A percentile compares a stretch with the other conserved stretches of the same genome.
These are phyloP conservation scores for Paramecium primaurelia DNA, from an alignment of 73 alveolate species.

Conservation along the genomic window DNA sequence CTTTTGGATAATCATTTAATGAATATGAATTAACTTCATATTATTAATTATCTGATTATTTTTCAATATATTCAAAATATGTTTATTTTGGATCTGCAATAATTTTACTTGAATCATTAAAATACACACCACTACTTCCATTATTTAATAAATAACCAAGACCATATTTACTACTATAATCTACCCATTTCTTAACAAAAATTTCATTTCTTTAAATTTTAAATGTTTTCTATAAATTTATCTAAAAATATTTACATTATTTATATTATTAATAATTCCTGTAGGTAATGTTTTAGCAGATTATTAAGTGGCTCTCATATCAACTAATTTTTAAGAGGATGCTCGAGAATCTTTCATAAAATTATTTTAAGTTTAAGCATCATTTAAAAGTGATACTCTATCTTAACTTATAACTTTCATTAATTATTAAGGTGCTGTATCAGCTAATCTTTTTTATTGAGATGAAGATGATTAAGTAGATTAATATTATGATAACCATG, in stretches of 20 bases:
- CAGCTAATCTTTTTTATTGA: constrained; percentile 39
- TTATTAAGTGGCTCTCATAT: neutral
- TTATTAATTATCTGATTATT: neutral
- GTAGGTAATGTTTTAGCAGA: constrained; percentile 42
- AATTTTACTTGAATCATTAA: constrained; percentile 86
- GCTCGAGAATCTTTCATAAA: constrained; percentile 54
- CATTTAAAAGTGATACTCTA: constrained; percentile 41
- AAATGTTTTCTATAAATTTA: neutral
- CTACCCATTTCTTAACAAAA: constrained; percentile 92
- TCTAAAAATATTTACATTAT: neutral
- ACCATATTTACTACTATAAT: constrained; percentile 91
- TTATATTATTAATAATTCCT: neutral
- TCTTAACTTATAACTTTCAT: constrained; percentile 30
- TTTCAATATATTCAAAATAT: constrained; percentile 68
- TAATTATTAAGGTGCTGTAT: constrained; percentile 55
- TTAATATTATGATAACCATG: constrained; percentile 68
- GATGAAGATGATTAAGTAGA: constrained; percentile 51
- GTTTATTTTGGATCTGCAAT: constrained; percentile 77
- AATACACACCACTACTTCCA: constrained; percentile 82
- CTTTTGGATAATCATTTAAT: constrained; percentile 83
- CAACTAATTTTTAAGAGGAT: constrained; percentile 1
- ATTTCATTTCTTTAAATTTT: constrained; percentile 63
- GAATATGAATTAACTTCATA: constrained; percentile 53
- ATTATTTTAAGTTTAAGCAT: constrained; percentile 32
- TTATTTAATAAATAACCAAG: constrained; percentile 85